These are phyloP conservation scores for Quillaja saponaria DNA, from an alignment of 306 rosid species.

Conservation along the genomic window DNA sequence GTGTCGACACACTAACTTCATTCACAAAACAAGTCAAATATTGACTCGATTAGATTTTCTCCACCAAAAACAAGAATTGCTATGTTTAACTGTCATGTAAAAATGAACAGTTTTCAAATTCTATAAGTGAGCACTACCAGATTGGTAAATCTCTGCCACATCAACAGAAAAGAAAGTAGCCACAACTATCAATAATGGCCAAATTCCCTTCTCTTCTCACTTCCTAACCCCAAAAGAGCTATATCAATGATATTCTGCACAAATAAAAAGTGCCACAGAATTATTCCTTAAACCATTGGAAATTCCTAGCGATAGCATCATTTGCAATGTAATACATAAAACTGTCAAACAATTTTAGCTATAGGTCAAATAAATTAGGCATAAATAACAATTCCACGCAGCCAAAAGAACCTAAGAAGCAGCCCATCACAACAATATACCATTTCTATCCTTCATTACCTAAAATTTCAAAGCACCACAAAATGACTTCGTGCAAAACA, in stretches of 20 bases:
- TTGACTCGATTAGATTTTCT: too few species aligned
- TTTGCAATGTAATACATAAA: constrained; percentile 21
- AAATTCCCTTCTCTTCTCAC: constrained; percentile 29
- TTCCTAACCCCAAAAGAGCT: constrained; percentile 24
- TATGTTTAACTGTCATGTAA: not conserved
- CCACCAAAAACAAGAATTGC: too few species aligned
- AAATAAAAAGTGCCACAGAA: constrained; percentile 29
- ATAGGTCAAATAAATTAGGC: constrained; percentile 12
- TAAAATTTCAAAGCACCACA: too few species aligned
- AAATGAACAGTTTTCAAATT: constrained; percentile 6
- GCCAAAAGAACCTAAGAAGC: too few species aligned
- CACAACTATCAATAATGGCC: constrained; percentile 26
- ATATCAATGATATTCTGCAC: constrained; percentile 32
- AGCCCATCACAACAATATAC: too few species aligned
- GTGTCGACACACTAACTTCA: constrained; percentile 14
- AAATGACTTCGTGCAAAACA: too few species aligned
- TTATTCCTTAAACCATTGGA: constrained; percentile 31
- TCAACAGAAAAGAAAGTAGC: constrained; percentile 25
- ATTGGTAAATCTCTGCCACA: constrained; percentile 22
- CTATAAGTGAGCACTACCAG: constrained; percentile 26
- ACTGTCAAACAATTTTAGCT: constrained; percentile 13
- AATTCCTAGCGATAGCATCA: constrained; percentile 33
- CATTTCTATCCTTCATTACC: too few species aligned
- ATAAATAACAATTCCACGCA: constrained; percentile 8
- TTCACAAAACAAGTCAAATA: constrained; percentile 20